Evolutionary conservation across 179 eudicot genomes (phyloP).

Genomic region (Camellia oleifera): DNA sequence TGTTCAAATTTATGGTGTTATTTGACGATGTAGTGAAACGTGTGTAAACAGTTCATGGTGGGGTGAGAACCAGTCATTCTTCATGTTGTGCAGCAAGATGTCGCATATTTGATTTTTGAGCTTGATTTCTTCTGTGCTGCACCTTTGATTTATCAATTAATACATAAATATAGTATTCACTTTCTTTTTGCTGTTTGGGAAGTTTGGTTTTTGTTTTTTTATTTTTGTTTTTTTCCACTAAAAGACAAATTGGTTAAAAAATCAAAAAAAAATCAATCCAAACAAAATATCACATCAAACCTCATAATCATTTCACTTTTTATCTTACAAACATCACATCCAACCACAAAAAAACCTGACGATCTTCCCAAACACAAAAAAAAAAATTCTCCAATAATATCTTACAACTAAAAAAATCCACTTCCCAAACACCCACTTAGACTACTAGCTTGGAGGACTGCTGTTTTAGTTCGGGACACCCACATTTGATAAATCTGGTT

Average conservation of each 20-base stretch:
- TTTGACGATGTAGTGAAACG: not conserved
- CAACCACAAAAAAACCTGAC: too few relatives aligned
- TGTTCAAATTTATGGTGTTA: not conserved
- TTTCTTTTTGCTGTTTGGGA: not conserved
- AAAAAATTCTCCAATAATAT: too few relatives aligned
- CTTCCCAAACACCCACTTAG: not conserved
- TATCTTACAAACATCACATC: too few relatives aligned
- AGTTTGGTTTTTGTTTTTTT: too few relatives aligned
- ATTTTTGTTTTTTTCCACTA: too few relatives aligned
- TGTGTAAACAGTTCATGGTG: not conserved
- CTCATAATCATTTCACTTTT: too few relatives aligned
- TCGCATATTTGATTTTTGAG: not conserved
- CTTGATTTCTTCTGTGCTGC: not conserved
- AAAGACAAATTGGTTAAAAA: too few relatives aligned
- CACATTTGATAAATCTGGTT: not conserved
- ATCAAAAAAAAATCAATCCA: too few relatives aligned
- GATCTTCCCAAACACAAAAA: too few relatives aligned
- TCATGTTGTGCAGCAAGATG: not conserved
- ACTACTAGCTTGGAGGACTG: not conserved
- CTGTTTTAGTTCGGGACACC: not conserved
- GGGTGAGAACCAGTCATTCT: not conserved
- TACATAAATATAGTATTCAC: not conserved
- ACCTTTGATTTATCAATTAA: conserved; percentile 6
- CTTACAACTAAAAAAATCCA: too few relatives aligned
- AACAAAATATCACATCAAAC: too few relatives aligned